Evolutionary conservation across 331 rosid species (phyloP).

Genomic region (Quercus tomentella): DNA sequence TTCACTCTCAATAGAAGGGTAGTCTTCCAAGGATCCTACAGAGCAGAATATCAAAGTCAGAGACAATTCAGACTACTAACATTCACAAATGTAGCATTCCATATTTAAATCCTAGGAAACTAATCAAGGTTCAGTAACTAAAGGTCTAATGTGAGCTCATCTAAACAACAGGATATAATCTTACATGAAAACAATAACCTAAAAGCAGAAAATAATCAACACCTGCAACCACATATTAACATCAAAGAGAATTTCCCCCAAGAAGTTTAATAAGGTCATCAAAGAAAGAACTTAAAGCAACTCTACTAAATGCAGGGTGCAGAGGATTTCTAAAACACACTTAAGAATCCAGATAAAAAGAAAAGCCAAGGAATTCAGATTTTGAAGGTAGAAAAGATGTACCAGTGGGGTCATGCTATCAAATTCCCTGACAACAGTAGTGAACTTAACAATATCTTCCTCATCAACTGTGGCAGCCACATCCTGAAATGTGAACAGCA

Average conservation of each 20-base stretch:
- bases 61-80: constrained; percentile 7
- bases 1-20: constrained; percentile 31
- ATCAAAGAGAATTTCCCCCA: background rate
- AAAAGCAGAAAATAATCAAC: background rate
- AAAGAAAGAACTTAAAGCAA: background rate
- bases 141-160: background rate
- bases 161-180: background rate
- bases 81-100: background rate
- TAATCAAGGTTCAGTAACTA: background rate
- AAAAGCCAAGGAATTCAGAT: background rate
- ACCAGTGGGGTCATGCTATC: constrained; percentile 48
- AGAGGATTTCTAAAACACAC: background rate
- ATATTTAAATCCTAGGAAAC: background rate
- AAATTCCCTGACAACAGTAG: constrained; percentile 39
- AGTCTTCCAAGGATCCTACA: constrained; percentile 55
- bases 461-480: constrained; percentile 41
- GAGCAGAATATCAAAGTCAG: constrained; percentile 1
- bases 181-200: background rate
- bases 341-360: background rate
- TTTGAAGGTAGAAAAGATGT: constrained; percentile 3
- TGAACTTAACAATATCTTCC: constrained; percentile 50
- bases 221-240: background rate
- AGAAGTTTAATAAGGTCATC: background rate
- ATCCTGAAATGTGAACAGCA: constrained; percentile 36
- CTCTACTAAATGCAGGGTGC: background rate